Evolutionary conservation across 2,329 filamentous ascomycete genomes (phyloP).

Genomic region (Ceratocystiopsis minuta): DNA sequence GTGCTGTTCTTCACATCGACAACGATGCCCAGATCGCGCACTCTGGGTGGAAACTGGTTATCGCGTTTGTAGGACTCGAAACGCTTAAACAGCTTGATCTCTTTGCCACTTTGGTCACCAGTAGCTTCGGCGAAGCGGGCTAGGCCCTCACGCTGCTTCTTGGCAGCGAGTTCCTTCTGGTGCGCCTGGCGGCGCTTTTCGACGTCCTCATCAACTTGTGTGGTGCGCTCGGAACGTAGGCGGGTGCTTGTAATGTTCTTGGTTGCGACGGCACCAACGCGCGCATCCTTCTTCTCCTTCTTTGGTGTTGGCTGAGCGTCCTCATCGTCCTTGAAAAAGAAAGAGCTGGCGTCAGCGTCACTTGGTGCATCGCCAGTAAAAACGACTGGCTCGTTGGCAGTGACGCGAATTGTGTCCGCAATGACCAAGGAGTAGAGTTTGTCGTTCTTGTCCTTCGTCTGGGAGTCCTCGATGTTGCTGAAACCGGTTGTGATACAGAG

Average conservation of each 20-base stretch:
- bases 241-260: conserved; percentile 94
- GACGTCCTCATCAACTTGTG: conserved; percentile 74
- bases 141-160: conserved; percentile 80
- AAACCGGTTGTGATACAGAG: conserved; percentile 80
- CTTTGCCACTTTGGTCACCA: conserved; percentile 68
- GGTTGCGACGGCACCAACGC: conserved; percentile 72
- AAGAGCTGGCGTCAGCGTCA: conserved; percentile 84
- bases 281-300: conserved; percentile 70
- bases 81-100: conserved; percentile 95
- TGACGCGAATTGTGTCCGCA: conserved; percentile 84
- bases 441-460: conserved; percentile 76
- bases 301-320: conserved; percentile 74
- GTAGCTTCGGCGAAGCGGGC: conserved; percentile 74
- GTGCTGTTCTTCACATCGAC: conserved; percentile 84
- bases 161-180: conserved; percentile 70
- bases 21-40: conserved; percentile 74
- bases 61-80: conserved; percentile 99
- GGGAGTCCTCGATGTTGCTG: conserved; percentile 71
- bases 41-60: conserved; percentile 70
- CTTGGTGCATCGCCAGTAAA: conserved; percentile 89
- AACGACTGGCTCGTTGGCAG: conserved; percentile 57
- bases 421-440: conserved; percentile 78
- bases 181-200: conserved; percentile 78
- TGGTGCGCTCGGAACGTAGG: conserved; percentile 74
- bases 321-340: conserved; percentile 97